Conservation (phyloP, 2,329 filamentous ascomycete genomes). For the Sclerotinia minor region DNA sequence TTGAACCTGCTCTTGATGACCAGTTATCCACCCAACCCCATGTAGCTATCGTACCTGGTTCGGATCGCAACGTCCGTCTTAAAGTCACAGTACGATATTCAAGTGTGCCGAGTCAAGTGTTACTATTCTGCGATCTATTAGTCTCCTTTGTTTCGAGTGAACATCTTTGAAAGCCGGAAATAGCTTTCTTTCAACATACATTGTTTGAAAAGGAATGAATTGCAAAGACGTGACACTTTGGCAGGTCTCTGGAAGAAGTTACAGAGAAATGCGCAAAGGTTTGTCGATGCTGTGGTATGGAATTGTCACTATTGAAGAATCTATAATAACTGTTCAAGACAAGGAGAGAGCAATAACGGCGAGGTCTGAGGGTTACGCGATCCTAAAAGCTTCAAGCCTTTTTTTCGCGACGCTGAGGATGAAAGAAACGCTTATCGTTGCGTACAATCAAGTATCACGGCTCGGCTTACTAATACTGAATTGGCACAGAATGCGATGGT, state of each 20-base stretch:
- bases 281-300: constrained; percentile 35
- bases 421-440: constrained; percentile 3
- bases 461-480: too few relatives aligned
- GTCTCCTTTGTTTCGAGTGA: constrained; percentile 23
- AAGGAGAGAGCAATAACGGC: constrained; percentile 27
- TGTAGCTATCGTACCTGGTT: constrained; percentile 18
- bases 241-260: constrained; percentile 38
- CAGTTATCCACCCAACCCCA: constrained; percentile 5
- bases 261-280: constrained; percentile 41
- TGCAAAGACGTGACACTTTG: constrained; percentile 40
- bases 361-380: constrained; percentile 28
- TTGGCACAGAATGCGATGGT: too few relatives aligned
- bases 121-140: constrained; percentile 18
- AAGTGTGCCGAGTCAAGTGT: background rate
- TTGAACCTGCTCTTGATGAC: background rate
- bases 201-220: constrained; percentile 37
- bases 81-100: background rate
- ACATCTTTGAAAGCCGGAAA: constrained; percentile 16
- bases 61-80: constrained; percentile 7
- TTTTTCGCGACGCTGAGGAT: constrained; percentile 28
- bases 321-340: constrained; percentile 24
- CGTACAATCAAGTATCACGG: constrained; percentile 21
- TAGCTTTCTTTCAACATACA: constrained; percentile 32
- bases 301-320: constrained; percentile 17
- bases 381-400: background rate